Percentiles rank a stretch among this genome's conserved stretches.
Conservation (phyloP, 768 basidiomycete genomes). For the Tylopilus vinaceipallidus region DNA sequence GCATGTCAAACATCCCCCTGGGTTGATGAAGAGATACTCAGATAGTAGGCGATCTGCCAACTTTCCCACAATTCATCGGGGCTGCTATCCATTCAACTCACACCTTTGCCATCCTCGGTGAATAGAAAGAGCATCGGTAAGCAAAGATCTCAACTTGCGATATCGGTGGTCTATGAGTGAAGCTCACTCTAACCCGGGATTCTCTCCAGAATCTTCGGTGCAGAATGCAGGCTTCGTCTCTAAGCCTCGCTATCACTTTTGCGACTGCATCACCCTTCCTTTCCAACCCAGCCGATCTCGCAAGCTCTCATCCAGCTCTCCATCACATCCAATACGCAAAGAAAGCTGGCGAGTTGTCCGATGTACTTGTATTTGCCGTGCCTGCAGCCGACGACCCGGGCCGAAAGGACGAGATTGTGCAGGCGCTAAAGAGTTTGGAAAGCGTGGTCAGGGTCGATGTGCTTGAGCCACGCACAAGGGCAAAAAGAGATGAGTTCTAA, state of each 20-base stretch:
- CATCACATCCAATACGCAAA: constrained; percentile 21
- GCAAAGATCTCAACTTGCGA: no score
- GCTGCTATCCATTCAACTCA: no score
- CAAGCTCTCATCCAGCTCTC: constrained; percentile 20
- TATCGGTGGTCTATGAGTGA: background rate
- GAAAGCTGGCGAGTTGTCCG: constrained; percentile 22
- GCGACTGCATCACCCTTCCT: constrained; percentile 23
- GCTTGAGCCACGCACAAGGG: constrained; percentile 19
- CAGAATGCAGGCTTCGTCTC: constrained; percentile 9
- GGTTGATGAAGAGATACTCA: no score
- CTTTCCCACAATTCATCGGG: no score
- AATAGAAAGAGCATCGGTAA: no score
- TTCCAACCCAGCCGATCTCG: constrained; percentile 19
- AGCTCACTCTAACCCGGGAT: background rate
- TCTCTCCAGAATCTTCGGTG: background rate
- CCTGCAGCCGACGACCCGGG: constrained; percentile 5
- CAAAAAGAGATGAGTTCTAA: constrained; percentile 29
- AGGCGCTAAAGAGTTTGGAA: constrained; percentile 15
- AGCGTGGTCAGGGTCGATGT: constrained; percentile 24
- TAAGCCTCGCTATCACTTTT: constrained; percentile 33
- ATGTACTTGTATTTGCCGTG: constrained; percentile 19
- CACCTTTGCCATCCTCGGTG: no score
- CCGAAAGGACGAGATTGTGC: constrained; percentile 12
- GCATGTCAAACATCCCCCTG: no score
- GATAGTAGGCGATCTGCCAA: no score